Conservation (phyloP, 139 green algal genomes). For the Dunaliella primolecta region DNA sequence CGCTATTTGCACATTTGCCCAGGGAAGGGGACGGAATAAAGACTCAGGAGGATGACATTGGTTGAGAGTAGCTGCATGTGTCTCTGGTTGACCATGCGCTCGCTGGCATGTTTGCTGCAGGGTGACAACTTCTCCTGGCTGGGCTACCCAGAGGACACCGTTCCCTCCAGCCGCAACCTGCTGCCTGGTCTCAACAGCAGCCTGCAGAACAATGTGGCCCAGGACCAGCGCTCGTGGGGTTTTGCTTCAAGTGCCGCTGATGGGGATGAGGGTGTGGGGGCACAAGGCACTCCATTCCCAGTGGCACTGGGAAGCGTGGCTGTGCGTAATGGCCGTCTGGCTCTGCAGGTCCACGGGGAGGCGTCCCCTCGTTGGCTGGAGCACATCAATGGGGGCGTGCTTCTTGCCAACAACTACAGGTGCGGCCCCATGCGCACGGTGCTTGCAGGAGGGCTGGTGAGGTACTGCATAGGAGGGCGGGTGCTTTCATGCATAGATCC, state of each 20-base stretch:
- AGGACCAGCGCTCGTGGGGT: neutral
- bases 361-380: slow-evolving; percentile 43
- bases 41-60: no score
- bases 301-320: slow-evolving; percentile 44
- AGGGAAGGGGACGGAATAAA: no score
- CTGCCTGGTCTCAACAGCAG: slow-evolving; percentile 51
- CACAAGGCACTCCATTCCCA: neutral
- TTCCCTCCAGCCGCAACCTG: slow-evolving; percentile 54
- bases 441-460: no score
- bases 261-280: neutral
- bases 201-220: neutral
- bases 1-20: no score
- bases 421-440: no score
- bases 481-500: no score
- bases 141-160: slow-evolving; percentile 82
- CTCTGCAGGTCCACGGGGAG: slow-evolving; percentile 36
- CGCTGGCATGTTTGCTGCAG: no score
- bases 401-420: slow-evolving; percentile 57
- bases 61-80: no score
- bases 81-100: no score
- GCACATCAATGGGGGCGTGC: slow-evolving; percentile 42
- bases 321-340: slow-evolving; percentile 22
- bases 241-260: neutral
- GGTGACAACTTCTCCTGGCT: slow-evolving; percentile 75
- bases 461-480: no score